Base-by-base conservation (phyloP, 805 yeast species). In the Yarrowia alimentaria region DNA sequence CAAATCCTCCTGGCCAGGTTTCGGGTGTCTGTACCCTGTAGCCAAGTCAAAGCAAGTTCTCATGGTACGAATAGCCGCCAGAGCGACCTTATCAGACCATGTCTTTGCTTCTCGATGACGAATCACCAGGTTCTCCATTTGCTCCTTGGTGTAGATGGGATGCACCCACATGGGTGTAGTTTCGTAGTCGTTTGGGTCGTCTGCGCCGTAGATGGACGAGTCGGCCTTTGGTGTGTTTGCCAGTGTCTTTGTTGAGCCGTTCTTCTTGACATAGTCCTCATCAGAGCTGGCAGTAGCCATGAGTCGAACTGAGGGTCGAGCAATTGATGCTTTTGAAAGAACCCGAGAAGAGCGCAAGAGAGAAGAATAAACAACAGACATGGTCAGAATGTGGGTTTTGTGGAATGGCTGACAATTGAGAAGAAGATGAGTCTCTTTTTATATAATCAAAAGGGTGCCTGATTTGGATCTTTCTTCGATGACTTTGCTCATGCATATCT, bases 21-120 rank as follows among this genome's bases (percentile, higher is more conserved):
- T 81, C 21, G 50, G 50, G 56, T 81, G 82, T 51, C 68, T 74
- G 66, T 83, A 83, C 3, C 86, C 85, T 0, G 89, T 81, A 43
- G 71, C 74, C 14, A 74, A 62, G 61, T 83, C 88, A 62, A 83
- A 83, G n/a, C 69, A 53, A 4, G 65, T 57, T 54, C 87, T 67
- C 50, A 76, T 67, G 32, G 67, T 56, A 53, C 60, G 62, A 61
- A 80, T 74, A 21, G 76, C 70, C 6, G 65, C 57, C 54, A 64
- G 72, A 7, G 87, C 85, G 13, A 79, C 60, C 49, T 65, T 68
- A 60, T 83, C 89, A 11, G 50, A 43, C 6, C 20, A 43, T 9
- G 50, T 43, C 37, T 30, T 31, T 28, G 50, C 50, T 13, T 60
- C 61, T 28, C 84, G 65, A 63, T 83, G 89, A 28, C 75, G 77